A percentile compares a stretch with the other conserved stretches of the same genome.
Conservation (phyloP, 2,329 filamentous ascomycete species). For the Lizonia empirigonia region DNA sequence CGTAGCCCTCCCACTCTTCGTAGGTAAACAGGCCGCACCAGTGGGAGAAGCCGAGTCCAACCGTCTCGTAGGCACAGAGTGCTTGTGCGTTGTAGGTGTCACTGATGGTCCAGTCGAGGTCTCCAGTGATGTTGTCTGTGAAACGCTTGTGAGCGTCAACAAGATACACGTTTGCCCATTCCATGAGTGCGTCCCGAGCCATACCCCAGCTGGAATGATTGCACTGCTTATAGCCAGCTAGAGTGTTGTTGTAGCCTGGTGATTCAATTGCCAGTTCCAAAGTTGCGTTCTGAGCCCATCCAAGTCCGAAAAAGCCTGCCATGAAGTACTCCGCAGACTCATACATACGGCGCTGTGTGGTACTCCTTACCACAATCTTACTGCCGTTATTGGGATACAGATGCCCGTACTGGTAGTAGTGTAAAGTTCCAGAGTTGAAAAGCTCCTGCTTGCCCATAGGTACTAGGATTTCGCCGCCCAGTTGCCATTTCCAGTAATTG, state of each 20-base stretch:
- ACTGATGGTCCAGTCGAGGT: conserved; percentile 43
- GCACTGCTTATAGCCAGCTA: conserved; percentile 71
- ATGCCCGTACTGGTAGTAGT: conserved; percentile 74
- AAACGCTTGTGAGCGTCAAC: conserved; percentile 67
- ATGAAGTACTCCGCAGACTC: conserved; percentile 79
- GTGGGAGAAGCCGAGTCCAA: conserved; percentile 74
- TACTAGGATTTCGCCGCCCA: conserved; percentile 74
- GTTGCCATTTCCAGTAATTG: conserved; percentile 69
- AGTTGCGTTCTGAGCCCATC: conserved; percentile 73
- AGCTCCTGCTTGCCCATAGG: conserved; percentile 75
- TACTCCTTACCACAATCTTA: conserved; percentile 76
- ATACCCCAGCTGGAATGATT: conserved; percentile 60
- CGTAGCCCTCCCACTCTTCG: conserved; percentile 74
- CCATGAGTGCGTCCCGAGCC: conserved; percentile 57
- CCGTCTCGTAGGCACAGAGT: conserved; percentile 78
- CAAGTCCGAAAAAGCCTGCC: conserved; percentile 77
- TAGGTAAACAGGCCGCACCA: conserved; percentile 79
- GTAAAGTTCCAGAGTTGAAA: conserved; percentile 71
- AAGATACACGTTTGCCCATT: conserved; percentile 71
- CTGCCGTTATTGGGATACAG: conserved; percentile 71
- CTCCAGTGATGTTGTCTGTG: conserved; percentile 54
- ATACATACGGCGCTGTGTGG: conserved; percentile 77
- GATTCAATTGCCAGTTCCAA: conserved; percentile 74
- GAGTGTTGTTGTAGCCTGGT: conserved; percentile 69
- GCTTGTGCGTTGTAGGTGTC: conserved; percentile 67